A percentile compares a stretch with the other conserved stretches of the same genome.
Evolutionary conservation across 2,329 filamentous ascomycete species (phyloP).

Genomic region (Volutella citrinella): DNA sequence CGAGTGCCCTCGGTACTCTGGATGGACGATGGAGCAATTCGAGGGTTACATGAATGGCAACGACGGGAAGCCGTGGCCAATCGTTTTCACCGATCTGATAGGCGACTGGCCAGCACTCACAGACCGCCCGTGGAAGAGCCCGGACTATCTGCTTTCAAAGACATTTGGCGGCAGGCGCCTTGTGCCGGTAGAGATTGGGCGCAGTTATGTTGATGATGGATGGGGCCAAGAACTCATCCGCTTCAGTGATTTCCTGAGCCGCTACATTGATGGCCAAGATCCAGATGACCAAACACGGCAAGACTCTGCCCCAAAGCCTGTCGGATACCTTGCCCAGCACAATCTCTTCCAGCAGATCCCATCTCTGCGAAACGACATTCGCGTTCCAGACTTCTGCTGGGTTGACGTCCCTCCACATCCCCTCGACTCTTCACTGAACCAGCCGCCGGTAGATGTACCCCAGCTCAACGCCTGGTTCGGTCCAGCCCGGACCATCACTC

Average conservation of each 20-base stretch:
- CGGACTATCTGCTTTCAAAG: conserved; percentile 67
- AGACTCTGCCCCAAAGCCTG: conserved; percentile 24
- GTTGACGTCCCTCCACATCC: conserved; percentile 60
- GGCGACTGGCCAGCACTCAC: conserved; percentile 72
- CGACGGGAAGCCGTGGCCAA: conserved; percentile 47
- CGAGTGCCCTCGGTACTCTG: conserved; percentile 27
- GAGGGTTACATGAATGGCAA: conserved; percentile 55
- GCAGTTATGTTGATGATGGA: conserved; percentile 79
- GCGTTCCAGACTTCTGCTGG: conserved; percentile 82
- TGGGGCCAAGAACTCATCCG: conserved; percentile 82
- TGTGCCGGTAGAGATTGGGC: conserved; percentile 81
- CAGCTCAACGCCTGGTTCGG: conserved; percentile 92
- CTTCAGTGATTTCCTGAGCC: conserved; percentile 67
- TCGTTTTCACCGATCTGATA: conserved; percentile 67
- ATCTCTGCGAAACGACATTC: conserved; percentile 69
- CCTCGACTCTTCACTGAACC: conserved; percentile 30
- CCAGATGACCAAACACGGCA: conserved; percentile 1
- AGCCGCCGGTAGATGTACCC: conserved; percentile 52
- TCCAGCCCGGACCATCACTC: conserved; percentile 82
- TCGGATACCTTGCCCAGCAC: conserved; percentile 89
- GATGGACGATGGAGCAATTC: conserved; percentile 57
- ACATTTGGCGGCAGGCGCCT: conserved; percentile 77
- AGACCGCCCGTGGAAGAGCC: conserved; percentile 66
- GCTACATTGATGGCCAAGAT: conserved; percentile 49
- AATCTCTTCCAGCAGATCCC: conserved; percentile 83